Conservation (phyloP, 306 rosid species). For the Pyrus betulifolia region DNA sequence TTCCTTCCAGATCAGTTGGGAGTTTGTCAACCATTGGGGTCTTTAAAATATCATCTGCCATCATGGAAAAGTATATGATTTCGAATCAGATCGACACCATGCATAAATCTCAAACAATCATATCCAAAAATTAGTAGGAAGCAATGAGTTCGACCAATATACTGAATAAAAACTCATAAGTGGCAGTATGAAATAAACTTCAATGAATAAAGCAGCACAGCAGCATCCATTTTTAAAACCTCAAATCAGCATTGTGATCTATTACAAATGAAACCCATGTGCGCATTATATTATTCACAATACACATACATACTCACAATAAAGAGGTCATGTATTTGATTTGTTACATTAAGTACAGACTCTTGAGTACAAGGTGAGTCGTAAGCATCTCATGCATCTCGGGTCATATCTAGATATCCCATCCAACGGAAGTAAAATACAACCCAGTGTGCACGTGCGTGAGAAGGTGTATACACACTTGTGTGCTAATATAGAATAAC, state of each 20-base stretch:
- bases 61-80: slow-evolving; percentile 1
- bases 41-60: slow-evolving; percentile 75
- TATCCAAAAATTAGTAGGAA: not conserved
- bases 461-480: not conserved
- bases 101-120: not conserved
- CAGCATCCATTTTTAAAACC: not conserved
- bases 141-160: not conserved
- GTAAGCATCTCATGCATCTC: not conserved
- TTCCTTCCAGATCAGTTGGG: slow-evolving; percentile 94
- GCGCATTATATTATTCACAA: not conserved
- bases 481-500: not conserved
- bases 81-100: not conserved
- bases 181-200: not conserved
- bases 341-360: not conserved
- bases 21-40: slow-evolving; percentile 73
- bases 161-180: not conserved
- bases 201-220: not conserved
- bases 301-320: not conserved
- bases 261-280: not conserved
- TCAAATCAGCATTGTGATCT: not conserved
- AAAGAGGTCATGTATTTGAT: not conserved
- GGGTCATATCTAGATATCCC: not conserved
- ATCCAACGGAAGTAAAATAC: not conserved
- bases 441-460: not conserved
- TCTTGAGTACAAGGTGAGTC: not conserved